phyloP scores from a whole-genome alignment of 768 basidiomycete species.

The Lyophyllum shimeji region DNA sequence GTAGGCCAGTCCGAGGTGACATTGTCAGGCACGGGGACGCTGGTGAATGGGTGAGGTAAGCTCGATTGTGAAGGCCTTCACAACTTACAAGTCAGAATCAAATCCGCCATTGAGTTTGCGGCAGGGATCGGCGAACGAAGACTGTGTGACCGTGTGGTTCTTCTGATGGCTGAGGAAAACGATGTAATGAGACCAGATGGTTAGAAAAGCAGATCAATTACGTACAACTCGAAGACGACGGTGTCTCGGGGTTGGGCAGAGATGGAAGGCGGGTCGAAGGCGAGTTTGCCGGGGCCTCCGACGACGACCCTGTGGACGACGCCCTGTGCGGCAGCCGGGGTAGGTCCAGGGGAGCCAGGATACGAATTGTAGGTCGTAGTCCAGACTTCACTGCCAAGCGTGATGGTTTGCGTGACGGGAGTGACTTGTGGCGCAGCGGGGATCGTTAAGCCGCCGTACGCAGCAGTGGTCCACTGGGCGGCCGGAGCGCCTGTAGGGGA shows the following conservation, averaged over 20 bases:
- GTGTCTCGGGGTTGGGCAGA: constrained; percentile 52
- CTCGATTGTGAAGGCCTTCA: background rate
- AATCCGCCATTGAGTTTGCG: constrained; percentile 43
- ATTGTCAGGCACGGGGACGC: constrained; percentile 40
- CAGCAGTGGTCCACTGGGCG: constrained; percentile 38
- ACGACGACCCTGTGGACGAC: constrained; percentile 53
- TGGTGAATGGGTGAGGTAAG: constrained; percentile 9
- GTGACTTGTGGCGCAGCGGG: constrained; percentile 46
- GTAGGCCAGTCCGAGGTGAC: constrained; percentile 47
- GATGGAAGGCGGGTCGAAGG: constrained; percentile 51
- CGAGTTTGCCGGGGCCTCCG: constrained; percentile 46
- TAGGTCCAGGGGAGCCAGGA: constrained; percentile 52
- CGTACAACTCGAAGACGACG: constrained; percentile 62
- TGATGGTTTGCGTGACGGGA: constrained; percentile 48
- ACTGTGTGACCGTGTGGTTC: constrained; percentile 69
- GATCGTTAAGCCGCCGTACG: constrained; percentile 50
- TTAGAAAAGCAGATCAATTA: background rate
- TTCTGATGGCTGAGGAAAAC: constrained; percentile 49
- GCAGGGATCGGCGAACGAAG: constrained; percentile 61
- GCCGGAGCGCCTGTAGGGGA: constrained; percentile 25
- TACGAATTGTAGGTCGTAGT: constrained; percentile 59
- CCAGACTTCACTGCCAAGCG: constrained; percentile 44
- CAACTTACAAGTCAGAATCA: constrained; percentile 57
- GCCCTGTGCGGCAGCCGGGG: constrained; percentile 47
- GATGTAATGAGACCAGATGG: background rate